Evolutionary conservation across 257 asterid species (phyloP).

Genomic region (Osmanthus fragrans): DNA sequence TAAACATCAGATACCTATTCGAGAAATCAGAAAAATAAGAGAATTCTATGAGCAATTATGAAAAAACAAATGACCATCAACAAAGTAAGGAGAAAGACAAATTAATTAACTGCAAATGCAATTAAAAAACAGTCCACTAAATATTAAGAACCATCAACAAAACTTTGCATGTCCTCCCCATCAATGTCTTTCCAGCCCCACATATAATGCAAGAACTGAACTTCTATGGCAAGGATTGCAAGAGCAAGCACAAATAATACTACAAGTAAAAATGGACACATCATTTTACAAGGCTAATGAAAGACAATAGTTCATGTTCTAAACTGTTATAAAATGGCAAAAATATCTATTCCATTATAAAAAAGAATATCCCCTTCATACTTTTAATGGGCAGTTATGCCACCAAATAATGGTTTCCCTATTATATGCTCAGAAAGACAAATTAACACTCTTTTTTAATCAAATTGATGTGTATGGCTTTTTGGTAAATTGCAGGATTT

Average conservation of each 20-base stretch:
- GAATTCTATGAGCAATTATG: slow-evolving; percentile 10
- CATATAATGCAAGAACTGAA: neutral
- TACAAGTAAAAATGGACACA: neutral
- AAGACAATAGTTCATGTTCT: neutral
- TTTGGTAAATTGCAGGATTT: neutral
- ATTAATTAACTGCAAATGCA: slow-evolving; percentile 13
- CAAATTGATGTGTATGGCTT: neutral
- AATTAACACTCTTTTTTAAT: neutral
- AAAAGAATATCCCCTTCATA: no score
- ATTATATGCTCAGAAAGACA: neutral
- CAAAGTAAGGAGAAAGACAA: slow-evolving; percentile 15
- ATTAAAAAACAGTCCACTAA: slow-evolving; percentile 1
- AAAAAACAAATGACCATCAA: slow-evolving; percentile 21
- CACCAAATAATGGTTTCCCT: neutral
- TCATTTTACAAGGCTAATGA: neutral
- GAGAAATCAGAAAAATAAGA: slow-evolving; percentile 33
- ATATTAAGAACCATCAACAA: slow-evolving; percentile 10
- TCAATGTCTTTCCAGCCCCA: slow-evolving; percentile 8
- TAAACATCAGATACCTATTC: slow-evolving; percentile 84
- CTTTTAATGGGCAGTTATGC: neutral
- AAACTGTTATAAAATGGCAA: neutral
- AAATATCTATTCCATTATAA: neutral
- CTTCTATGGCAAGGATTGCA: slow-evolving; percentile 4
- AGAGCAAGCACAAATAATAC: slow-evolving; percentile 1
- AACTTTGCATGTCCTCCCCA: slow-evolving; percentile 3